Conservation (phyloP, 768 basidiomycete genomes). For the Leccinum variicolor region DNA sequence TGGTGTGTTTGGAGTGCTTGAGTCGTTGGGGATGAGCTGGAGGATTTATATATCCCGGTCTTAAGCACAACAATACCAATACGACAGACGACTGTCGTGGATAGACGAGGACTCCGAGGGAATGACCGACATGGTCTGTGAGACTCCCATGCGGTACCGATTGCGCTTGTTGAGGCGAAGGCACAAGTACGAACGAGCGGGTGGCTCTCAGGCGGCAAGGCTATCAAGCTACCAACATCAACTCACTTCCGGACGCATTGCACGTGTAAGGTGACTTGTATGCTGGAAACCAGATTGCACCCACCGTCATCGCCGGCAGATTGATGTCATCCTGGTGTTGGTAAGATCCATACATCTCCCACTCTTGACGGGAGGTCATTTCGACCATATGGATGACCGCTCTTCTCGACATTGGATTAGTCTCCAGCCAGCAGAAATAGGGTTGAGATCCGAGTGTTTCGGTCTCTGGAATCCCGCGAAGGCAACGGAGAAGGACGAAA, state of each 20-base stretch:
- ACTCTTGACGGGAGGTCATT: not conserved
- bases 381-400: not conserved
- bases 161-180: not conserved
- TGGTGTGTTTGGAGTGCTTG: conserved; percentile 10
- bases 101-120: conserved; percentile 6
- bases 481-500: not conserved
- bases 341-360: too few relatives aligned
- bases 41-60: conserved; percentile 10
- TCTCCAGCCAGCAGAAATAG: not conserved
- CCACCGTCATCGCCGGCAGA: not conserved
- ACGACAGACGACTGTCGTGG: not conserved
- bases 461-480: not conserved
- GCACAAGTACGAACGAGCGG: not conserved
- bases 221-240: not conserved
- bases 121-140: not conserved
- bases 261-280: not conserved
- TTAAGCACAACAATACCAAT: not conserved
- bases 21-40: not conserved
- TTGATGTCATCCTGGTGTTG: not conserved
- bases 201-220: not conserved
- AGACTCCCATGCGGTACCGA: not conserved
- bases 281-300: not conserved
- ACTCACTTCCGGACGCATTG: not conserved
- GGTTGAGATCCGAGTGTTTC: not conserved
- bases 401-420: not conserved